These are phyloP conservation scores for Beauveria sp. DNA, from an alignment of 2,329 filamentous ascomycete species.

Conservation along the genomic window DNA sequence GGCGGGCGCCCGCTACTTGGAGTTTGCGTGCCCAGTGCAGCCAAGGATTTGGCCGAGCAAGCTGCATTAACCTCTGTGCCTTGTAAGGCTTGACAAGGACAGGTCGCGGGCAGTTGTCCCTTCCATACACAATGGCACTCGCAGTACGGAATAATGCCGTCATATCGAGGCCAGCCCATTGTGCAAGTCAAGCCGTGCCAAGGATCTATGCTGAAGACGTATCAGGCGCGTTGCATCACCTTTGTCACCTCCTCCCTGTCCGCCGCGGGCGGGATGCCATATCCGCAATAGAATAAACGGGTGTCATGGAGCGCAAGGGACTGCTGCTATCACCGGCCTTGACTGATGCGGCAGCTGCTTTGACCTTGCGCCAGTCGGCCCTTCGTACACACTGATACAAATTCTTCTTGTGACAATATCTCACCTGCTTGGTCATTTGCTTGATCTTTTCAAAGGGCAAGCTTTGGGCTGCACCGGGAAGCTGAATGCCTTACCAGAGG, in stretches of 20 bases:
- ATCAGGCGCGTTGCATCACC: constrained; percentile 35
- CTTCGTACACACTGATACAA: constrained; percentile 25
- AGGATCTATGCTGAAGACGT: constrained; percentile 31
- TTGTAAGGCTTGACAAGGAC: constrained; percentile 18
- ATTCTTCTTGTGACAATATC: constrained; percentile 26
- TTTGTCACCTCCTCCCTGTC: constrained; percentile 25
- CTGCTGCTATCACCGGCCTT: constrained; percentile 24
- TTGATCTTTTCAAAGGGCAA: constrained; percentile 31
- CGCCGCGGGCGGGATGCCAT: constrained; percentile 24
- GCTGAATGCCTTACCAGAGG: constrained; percentile 39
- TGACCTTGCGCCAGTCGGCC: constrained; percentile 28
- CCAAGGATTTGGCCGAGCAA: constrained; percentile 19
- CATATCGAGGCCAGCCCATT: constrained; percentile 30
- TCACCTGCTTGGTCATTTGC: constrained; percentile 29
- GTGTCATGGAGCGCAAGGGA: constrained; percentile 27
- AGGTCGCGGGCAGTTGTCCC: constrained; percentile 17
- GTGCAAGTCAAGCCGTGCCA: constrained; percentile 22
- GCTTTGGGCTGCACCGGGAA: constrained; percentile 32
- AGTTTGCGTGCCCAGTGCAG: constrained; percentile 15
- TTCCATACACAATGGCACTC: constrained; percentile 21
- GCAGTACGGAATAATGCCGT: constrained; percentile 13
- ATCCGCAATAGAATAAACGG: constrained; percentile 37
- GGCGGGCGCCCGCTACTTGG: neutral
- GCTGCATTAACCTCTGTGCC: constrained; percentile 17
- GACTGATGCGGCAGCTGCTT: constrained; percentile 29